Evolutionary conservation across 2,329 filamentous ascomycete genomes (phyloP).

Genomic region (Botrytis medusae): DNA sequence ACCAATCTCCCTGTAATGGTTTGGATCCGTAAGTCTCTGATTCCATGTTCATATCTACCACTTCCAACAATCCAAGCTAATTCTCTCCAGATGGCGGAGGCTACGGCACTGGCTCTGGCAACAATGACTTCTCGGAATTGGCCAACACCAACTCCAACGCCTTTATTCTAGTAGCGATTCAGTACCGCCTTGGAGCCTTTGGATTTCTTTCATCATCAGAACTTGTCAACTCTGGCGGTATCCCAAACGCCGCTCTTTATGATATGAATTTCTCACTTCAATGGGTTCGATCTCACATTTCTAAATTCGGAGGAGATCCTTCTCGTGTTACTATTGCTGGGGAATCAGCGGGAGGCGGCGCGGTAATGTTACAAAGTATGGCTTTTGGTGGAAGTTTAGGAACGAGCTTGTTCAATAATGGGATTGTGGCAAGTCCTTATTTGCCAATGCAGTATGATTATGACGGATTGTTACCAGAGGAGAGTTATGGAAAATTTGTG

Average conservation of each 20-base stretch:
- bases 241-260: slow-evolving; percentile 62
- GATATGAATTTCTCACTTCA: slow-evolving; percentile 59
- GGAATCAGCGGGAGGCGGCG: slow-evolving; percentile 54
- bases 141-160: slow-evolving; percentile 49
- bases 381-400: slow-evolving; percentile 25
- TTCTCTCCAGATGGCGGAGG: slow-evolving; percentile 40
- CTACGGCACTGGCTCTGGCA: slow-evolving; percentile 31
- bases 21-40: slow-evolving; percentile 41
- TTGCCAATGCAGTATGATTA: slow-evolving; percentile 54
- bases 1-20: slow-evolving; percentile 43
- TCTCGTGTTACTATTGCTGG: slow-evolving; percentile 54
- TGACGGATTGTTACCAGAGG: slow-evolving; percentile 45
- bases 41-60: background rate
- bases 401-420: slow-evolving; percentile 21
- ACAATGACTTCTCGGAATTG: slow-evolving; percentile 43
- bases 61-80: slow-evolving; percentile 34
- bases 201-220: slow-evolving; percentile 64
- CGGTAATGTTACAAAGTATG: slow-evolving; percentile 48
- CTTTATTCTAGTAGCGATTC: slow-evolving; percentile 59
- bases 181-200: slow-evolving; percentile 64
- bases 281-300: slow-evolving; percentile 58
- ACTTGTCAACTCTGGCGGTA: slow-evolving; percentile 53
- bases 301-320: slow-evolving; percentile 54
- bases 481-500: slow-evolving; percentile 48
- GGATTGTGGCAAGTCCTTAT: slow-evolving; percentile 48